A percentile compares a stretch with the other conserved stretches of the same genome.
Evolutionary conservation across 306 rosid genomes (phyloP).

Genomic region (Rosa rugosa): DNA sequence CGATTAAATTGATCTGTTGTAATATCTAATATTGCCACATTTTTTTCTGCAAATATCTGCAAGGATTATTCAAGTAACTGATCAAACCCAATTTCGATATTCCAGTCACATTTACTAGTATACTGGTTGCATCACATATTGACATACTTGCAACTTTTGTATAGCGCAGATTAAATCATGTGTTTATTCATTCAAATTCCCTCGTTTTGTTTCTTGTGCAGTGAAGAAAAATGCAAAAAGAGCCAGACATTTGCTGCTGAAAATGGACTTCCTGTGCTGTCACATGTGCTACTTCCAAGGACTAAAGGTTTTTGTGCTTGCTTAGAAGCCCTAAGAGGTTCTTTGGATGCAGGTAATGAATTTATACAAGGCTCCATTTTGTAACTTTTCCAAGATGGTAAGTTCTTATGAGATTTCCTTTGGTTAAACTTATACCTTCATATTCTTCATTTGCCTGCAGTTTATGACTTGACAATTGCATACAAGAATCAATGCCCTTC

Average conservation of each 20-base stretch:
- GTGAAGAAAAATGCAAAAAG: conserved; percentile 72
- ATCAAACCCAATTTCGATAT: not conserved
- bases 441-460: conserved; percentile 42
- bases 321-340: conserved; percentile 64
- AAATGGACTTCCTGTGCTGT: conserved; percentile 69
- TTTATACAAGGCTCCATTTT: conserved; percentile 5
- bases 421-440: not conserved
- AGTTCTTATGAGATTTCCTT: not conserved
- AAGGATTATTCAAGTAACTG: not conserved
- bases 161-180: not conserved
- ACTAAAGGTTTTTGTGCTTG: conserved; percentile 89
- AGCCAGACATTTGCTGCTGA: conserved; percentile 70
- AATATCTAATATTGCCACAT: not conserved
- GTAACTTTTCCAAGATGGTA: not conserved
- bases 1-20: not conserved
- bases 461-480: conserved; percentile 76
- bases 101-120: not conserved
- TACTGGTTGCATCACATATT: not conserved
- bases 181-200: conserved; percentile 11
- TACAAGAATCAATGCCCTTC: conserved; percentile 83
- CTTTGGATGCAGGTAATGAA: conserved; percentile 82
- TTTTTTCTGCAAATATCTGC: not conserved
- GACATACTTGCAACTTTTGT: not conserved
- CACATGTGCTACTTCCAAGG: conserved; percentile 79
- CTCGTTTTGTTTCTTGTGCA: conserved; percentile 26